Percentiles rank a stretch among this genome's conserved stretches.
Evolutionary conservation across 2,329 filamentous ascomycete species (phyloP).

Genomic region (Fonsecaea nubica): DNA sequence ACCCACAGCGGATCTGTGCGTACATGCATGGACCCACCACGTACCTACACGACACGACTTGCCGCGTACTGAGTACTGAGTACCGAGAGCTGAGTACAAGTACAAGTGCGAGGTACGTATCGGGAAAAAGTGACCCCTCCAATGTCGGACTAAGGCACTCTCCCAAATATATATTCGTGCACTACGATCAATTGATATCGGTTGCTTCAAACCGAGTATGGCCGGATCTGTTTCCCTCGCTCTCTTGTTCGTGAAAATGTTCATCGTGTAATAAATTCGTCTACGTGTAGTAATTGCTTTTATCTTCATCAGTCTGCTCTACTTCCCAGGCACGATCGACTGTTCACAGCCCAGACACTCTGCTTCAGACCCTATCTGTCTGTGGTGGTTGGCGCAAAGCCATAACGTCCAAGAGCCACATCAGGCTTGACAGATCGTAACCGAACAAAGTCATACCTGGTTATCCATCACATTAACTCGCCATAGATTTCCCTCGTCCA

Average conservation of each 20-base stretch:
- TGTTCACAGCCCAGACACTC: not conserved
- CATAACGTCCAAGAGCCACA: not conserved
- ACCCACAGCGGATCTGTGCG: not conserved
- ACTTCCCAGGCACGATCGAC: not conserved
- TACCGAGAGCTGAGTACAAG: no score
- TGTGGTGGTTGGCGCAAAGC: not conserved
- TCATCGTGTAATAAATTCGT: not conserved
- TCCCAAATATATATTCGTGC: no score
- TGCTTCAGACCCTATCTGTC: not conserved
- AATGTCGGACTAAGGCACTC: no score
- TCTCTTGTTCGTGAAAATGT: not conserved
- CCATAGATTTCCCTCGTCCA: constrained; percentile 37
- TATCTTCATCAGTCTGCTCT: not conserved
- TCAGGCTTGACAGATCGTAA: not conserved
- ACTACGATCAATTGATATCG: no score
- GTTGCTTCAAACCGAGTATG: no score
- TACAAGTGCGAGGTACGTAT: no score
- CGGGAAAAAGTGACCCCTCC: no score
- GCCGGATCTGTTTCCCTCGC: not conserved
- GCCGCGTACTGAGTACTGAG: no score
- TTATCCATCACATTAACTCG: not conserved
- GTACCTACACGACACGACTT: no score
- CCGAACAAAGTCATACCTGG: not conserved
- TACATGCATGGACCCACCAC: no score
- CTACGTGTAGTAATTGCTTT: not conserved